Percentiles rank a stretch among this genome's conserved stretches.
Conservation (phyloP, 2,329 filamentous ascomycete genomes). For the Fusarium sp. region DNA sequence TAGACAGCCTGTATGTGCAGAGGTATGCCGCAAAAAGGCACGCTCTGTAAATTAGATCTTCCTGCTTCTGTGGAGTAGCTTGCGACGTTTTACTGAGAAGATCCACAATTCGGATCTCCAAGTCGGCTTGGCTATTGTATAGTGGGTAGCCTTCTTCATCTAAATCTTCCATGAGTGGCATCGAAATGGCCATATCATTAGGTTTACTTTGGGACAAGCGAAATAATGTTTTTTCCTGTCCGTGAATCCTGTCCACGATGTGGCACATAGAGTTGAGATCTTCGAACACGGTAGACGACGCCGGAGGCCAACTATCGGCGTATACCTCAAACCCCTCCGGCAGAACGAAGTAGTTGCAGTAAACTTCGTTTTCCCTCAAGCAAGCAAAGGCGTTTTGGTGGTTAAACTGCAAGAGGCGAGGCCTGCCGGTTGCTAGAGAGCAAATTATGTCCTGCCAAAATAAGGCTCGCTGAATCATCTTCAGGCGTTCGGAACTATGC, state of each 20-base stretch:
- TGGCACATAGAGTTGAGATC: background rate
- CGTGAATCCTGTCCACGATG: background rate
- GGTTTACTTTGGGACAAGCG: accelerated
- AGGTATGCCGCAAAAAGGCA: slow-evolving; percentile 18
- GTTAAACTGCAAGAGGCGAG: background rate
- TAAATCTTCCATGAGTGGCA: slow-evolving; percentile 5
- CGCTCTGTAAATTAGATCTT: slow-evolving; percentile 2
- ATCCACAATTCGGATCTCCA: slow-evolving; percentile 9
- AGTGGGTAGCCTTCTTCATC: slow-evolving; percentile 15
- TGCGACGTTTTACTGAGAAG: background rate
- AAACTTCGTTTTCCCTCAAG: background rate
- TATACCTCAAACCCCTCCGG: background rate
- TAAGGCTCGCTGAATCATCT: slow-evolving; percentile 5
- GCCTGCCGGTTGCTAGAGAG: slow-evolving; percentile 3
- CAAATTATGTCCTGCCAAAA: slow-evolving; percentile 17
- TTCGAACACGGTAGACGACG: accelerated
- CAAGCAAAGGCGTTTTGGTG: background rate
- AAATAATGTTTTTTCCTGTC: accelerated
- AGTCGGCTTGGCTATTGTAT: slow-evolving; percentile 5
- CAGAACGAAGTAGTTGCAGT: background rate
- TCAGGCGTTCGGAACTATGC: background rate
- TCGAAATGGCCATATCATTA: accelerated
- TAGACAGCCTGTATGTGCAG: slow-evolving; percentile 16
- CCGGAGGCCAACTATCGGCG: accelerated
- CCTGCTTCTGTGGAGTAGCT: too few species aligned